These are phyloP conservation scores for Tylopilus felleus DNA, from an alignment of 768 basidiomycete genomes.

Conservation along the genomic window DNA sequence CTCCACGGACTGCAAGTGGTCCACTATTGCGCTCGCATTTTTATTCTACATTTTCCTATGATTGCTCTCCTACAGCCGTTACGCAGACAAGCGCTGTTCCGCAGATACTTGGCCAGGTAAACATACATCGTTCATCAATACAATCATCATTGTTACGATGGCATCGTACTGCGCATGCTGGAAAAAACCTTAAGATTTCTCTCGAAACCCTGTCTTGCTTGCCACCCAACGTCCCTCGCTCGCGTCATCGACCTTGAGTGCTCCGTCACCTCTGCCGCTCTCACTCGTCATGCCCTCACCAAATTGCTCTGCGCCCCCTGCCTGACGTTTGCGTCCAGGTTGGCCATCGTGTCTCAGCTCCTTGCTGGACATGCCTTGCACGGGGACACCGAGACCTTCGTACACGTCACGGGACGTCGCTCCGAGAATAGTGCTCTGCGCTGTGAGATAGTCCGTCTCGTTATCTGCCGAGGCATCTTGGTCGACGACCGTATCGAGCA, in stretches of 20 bases:
- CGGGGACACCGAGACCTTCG: constrained; percentile 17
- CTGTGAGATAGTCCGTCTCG: constrained; percentile 3
- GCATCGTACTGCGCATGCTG: neutral
- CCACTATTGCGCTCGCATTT: neutral
- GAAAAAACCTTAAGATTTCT: neutral
- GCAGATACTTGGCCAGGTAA: neutral
- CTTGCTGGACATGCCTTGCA: constrained; percentile 30
- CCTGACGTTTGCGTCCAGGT: constrained; percentile 27
- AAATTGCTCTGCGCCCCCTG: constrained; percentile 20
- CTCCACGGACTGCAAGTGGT: neutral
- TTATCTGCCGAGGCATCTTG: constrained; percentile 26
- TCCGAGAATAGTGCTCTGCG: constrained; percentile 25
- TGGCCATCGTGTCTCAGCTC: constrained; percentile 32
- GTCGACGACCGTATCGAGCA: constrained; percentile 32
- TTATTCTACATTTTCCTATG: constrained; percentile 8
- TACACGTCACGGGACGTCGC: constrained; percentile 28
- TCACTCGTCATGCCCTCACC: constrained; percentile 1
- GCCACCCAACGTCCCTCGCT: constrained; percentile 9
- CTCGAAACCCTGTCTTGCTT: constrained; percentile 7
- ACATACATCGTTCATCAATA: neutral
- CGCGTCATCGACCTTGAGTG: neutral
- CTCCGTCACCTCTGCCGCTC: neutral
- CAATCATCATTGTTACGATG: neutral
- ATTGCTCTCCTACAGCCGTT: neutral
- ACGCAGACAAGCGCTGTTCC: neutral